Evolutionary conservation across 495 filamentous ascomycete species (phyloP).

Genomic region (Annulohypoxylon stygium): DNA sequence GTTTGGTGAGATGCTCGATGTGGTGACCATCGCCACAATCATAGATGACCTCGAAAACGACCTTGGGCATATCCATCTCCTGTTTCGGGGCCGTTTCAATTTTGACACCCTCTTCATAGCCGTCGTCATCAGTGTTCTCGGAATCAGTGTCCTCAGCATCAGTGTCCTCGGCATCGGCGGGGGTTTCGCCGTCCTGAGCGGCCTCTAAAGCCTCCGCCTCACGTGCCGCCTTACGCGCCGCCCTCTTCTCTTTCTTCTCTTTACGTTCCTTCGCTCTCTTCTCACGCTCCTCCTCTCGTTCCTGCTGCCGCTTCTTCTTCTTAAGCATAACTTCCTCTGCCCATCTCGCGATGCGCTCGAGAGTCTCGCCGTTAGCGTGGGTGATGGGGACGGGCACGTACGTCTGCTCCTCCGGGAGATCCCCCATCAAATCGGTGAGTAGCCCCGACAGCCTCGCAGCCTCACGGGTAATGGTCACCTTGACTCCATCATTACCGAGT

Average conservation of each 20-base stretch:
- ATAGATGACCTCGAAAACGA: too few species aligned
- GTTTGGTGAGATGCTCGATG: background rate
- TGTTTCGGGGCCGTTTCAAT: too few species aligned
- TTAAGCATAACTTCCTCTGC: background rate
- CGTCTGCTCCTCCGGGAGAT: slow-evolving; percentile 17
- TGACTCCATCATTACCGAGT: background rate
- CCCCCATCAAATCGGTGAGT: slow-evolving; percentile 15
- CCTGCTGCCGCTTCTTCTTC: background rate
- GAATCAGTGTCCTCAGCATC: background rate
- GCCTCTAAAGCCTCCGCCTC: background rate
- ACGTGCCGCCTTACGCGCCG: background rate
- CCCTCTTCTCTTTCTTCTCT: background rate
- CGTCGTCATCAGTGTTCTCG: background rate
- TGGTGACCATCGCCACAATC: too few species aligned
- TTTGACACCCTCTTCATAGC: too few species aligned
- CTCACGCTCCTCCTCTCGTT: background rate
- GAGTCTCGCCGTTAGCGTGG: background rate
- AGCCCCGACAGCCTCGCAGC: background rate
- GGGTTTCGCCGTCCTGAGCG: background rate
- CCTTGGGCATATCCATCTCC: too few species aligned
- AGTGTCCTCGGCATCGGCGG: background rate
- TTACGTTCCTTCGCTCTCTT: background rate
- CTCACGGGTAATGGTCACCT: slow-evolving; percentile 1
- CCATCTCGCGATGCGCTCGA: slow-evolving; percentile 7
- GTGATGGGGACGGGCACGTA: background rate